These are phyloP conservation scores for Aechmea fasciata DNA, from an alignment of 176 grass and related monocot genomes.

Conservation along the genomic window DNA sequence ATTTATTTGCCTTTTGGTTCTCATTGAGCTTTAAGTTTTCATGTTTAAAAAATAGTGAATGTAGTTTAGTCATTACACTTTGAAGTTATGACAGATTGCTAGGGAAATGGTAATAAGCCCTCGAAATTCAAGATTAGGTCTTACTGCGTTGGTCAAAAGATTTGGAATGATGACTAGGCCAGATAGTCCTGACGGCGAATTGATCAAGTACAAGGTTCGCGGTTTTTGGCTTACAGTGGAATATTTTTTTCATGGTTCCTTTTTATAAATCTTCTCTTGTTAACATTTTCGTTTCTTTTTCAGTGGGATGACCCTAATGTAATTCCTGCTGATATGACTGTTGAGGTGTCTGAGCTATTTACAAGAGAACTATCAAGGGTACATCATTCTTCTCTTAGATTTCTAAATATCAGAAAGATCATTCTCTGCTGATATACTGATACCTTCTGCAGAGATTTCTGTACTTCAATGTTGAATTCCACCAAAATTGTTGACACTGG, in stretches of 20 bases:
- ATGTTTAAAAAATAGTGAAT: neutral
- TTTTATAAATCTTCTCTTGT: neutral
- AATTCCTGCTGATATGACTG: conserved; percentile 25
- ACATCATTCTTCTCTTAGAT: neutral
- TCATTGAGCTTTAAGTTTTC: no score
- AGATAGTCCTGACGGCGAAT: conserved; percentile 22
- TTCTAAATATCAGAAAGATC: neutral
- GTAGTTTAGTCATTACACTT: neutral
- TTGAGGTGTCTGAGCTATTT: conserved; percentile 26
- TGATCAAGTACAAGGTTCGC: conserved; percentile 24
- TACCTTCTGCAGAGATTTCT: no score
- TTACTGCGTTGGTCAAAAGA: conserved; percentile 15
- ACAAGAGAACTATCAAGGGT: conserved; percentile 25
- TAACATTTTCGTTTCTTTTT: conserved; percentile 1
- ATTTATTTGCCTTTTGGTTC: no score
- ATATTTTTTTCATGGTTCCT: neutral
- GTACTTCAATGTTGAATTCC: no score
- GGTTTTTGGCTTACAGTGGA: neutral
- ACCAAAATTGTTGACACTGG: no score
- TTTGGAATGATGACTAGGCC: conserved; percentile 13
- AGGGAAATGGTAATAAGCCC: conserved; percentile 30
- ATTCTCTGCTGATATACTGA: neutral
- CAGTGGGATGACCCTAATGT: conserved; percentile 24
- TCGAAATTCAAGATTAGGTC: conserved; percentile 26
- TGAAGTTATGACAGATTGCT: conserved; percentile 19